phyloP scores from a whole-genome alignment of 805 yeast genomes.

The Wickerhamiella dianesei region DNA sequence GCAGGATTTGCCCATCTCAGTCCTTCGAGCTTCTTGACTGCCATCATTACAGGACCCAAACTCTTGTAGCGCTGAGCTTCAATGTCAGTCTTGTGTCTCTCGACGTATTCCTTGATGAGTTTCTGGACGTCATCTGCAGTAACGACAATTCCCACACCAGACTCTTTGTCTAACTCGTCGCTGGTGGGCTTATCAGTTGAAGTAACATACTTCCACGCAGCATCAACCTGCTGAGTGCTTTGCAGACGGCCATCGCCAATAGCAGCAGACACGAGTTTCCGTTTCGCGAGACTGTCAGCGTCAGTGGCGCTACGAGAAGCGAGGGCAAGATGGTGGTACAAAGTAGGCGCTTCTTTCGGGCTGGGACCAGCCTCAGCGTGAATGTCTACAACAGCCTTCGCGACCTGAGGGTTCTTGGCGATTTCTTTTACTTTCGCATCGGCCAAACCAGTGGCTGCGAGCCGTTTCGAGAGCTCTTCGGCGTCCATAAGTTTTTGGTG shows the following conservation, averaged over 20 bases:
- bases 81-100: conserved; percentile 44
- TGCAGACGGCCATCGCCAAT: conserved; percentile 52
- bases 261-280: conserved; percentile 43
- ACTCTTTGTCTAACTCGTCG: conserved; percentile 41
- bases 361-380: conserved; percentile 31
- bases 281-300: conserved; percentile 27
- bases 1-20: conserved; percentile 90
- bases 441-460: conserved; percentile 17
- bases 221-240: conserved; percentile 56
- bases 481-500: neutral
- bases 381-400: conserved; percentile 51
- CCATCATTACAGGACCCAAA: conserved; percentile 66
- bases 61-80: conserved; percentile 61
- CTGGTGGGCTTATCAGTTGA: conserved; percentile 32
- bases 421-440: conserved; percentile 55
- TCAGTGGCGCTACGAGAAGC: conserved; percentile 43
- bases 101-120: conserved; percentile 47
- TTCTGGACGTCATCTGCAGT: conserved; percentile 49
- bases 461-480: conserved; percentile 13
- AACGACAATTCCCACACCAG: conserved; percentile 69
- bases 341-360: conserved; percentile 42
- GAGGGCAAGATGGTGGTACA: conserved; percentile 67
- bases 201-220: conserved; percentile 61
- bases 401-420: conserved; percentile 72
- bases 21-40: conserved; percentile 54